Conservation (phyloP, 352 stramenopile species). For the Pythium brachiatum region DNA sequence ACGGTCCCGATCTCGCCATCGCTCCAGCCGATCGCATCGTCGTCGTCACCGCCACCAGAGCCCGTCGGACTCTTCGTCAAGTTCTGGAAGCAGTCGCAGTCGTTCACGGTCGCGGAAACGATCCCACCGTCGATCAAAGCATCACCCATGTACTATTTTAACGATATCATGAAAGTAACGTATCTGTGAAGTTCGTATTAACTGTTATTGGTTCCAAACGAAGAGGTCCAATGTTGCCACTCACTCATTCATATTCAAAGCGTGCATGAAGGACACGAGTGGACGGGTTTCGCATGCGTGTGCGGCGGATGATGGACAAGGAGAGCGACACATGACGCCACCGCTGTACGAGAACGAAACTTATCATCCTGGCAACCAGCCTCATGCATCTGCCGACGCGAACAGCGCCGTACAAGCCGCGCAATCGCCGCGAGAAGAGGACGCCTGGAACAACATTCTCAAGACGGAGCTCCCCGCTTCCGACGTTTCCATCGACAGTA, state of each 20-base stretch:
- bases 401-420: neutral
- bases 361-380: neutral
- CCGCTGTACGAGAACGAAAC: neutral
- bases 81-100: neutral
- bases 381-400: neutral
- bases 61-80: neutral
- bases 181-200: no score
- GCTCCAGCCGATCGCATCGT: neutral
- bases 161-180: no score
- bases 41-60: neutral
- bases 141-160: no score
- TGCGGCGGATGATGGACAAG: no score
- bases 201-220: no score
- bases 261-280: no score
- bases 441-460: constrained; percentile 4
- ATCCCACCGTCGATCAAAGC: neutral
- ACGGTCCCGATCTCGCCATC: neutral
- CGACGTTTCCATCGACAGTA: neutral
- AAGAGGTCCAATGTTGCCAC: no score
- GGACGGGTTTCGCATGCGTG: no score
- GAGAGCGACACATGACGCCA: neutral
- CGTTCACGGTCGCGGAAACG: neutral
- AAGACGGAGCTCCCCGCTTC: neutral
- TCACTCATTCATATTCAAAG: no score
- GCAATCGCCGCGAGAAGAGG: neutral